These are phyloP conservation scores for Cryptococcus sp. DNA, from an alignment of 1,284 basidiomycete genomes.

Conservation along the genomic window DNA sequence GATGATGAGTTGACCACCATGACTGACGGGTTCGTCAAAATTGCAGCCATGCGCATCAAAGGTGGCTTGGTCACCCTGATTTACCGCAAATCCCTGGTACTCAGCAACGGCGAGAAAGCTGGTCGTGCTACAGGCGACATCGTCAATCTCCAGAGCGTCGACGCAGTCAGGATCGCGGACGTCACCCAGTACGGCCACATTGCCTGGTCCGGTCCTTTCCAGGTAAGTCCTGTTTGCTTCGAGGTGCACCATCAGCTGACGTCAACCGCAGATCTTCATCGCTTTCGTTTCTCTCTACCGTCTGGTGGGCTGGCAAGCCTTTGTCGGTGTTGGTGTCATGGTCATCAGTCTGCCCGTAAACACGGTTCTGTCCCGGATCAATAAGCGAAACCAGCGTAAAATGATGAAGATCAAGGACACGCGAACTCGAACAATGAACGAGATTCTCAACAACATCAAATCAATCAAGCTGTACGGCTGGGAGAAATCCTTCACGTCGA, in stretches of 20 bases:
- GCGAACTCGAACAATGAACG: slow-evolving; percentile 58
- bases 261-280: slow-evolving; percentile 64
- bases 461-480: slow-evolving; percentile 61
- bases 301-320: slow-evolving; percentile 87
- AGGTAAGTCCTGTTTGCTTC: slow-evolving; percentile 39
- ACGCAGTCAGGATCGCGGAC: slow-evolving; percentile 79
- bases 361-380: slow-evolving; percentile 69
- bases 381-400: slow-evolving; percentile 77
- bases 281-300: slow-evolving; percentile 88
- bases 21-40: neutral
- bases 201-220: slow-evolving; percentile 56
- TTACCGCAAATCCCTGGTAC: slow-evolving; percentile 80
- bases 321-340: slow-evolving; percentile 92
- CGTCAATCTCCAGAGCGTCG: slow-evolving; percentile 88
- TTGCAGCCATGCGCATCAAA: slow-evolving; percentile 85
- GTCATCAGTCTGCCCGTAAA: slow-evolving; percentile 72
- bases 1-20: neutral
- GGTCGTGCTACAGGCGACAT: slow-evolving; percentile 81
- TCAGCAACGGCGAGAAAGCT: slow-evolving; percentile 79
- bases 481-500: slow-evolving; percentile 80
- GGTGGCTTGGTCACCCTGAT: slow-evolving; percentile 82
- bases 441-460: slow-evolving; percentile 82
- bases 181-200: slow-evolving; percentile 72
- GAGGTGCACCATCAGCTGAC: slow-evolving; percentile 9
- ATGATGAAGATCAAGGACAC: slow-evolving; percentile 86